Base-by-base conservation (phyloP, 306 rosid genomes). In the Macrotyloma uniflorum region DNA sequence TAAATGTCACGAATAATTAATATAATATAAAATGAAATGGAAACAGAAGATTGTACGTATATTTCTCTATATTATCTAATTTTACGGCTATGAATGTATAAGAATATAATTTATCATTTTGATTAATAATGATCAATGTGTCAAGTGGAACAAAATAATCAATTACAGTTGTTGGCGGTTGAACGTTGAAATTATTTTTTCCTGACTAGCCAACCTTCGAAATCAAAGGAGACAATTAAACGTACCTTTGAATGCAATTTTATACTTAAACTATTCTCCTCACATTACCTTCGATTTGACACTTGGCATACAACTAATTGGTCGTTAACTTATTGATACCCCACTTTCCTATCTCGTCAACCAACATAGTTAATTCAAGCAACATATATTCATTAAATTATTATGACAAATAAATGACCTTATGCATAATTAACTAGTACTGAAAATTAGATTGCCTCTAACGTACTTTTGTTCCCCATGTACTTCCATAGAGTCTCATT, bases 221-320 rank as follows among this genome's bases (percentile, higher is more conserved):
- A 36, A 72, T 43, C 75, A 65, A 57, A 72, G 36, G 53, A 54
- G 47, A 32, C 69, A 42, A 76, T 28, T 30, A 49, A 78, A 18
- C 73, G 38, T 35, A 40, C 45, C 73, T 49, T 78, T 67, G 79
- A 74, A 83, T 50, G 53, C 58, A 64, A 64, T 14, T 49, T 19
- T 28, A 55, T 16, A 67, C 16, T 19, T 61, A 22, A 14, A 12
- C 61, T 67, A 50, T 72, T 72, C 20, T 47, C 19, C 70, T 35
- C 15, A 14, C 19, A 2, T 50, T 68, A 36, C 8, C 72, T 45
- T 80, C 43, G 51, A 42, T 38, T 38, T 3, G 8, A 38, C 1
- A 32, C 14, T 75, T 46, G 63, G 1, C 63, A 49, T 32, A 14
- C 49, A 33, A 62, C 35, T 75, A 32, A 30, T 75, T 47, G 63